phyloP scores from a whole-genome alignment of 2,329 filamentous ascomycete species.

The Verticillium tricorpus region DNA sequence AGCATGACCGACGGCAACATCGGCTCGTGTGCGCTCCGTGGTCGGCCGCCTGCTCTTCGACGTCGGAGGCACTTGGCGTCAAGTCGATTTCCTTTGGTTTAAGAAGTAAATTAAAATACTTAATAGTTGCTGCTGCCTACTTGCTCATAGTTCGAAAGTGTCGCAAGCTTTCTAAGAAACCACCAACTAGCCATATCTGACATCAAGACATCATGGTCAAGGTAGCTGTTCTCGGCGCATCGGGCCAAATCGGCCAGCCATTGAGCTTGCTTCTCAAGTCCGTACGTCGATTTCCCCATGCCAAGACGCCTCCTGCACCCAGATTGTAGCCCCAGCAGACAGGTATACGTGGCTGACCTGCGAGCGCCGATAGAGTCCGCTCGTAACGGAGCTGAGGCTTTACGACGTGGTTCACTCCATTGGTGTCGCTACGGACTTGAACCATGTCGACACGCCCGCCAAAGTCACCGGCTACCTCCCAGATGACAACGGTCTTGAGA shows the following conservation, averaged over 20 bases:
- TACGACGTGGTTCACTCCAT: constrained; percentile 11
- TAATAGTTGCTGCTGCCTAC: no score
- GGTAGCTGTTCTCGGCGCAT: constrained; percentile 5
- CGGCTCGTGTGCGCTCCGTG: no score
- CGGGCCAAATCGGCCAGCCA: constrained; percentile 6
- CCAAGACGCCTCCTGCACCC: no score
- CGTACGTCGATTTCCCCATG: background rate
- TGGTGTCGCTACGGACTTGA: constrained; percentile 73
- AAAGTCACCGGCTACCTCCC: constrained; percentile 66
- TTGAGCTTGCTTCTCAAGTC: constrained; percentile 7
- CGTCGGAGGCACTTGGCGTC: no score
- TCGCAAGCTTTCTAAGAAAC: no score
- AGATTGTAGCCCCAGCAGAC: no score
- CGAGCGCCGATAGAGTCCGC: background rate
- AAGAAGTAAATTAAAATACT: no score
- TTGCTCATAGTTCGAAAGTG: no score
- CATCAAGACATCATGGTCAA: background rate
- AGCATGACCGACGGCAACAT: no score
- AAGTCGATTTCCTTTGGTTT: no score
- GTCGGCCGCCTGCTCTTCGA: no score
- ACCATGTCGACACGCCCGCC: constrained; percentile 77
- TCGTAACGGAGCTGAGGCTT: constrained; percentile 10
- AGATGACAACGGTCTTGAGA: constrained; percentile 55
- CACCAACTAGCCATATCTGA: no score
- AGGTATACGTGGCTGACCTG: background rate